Conservation (phyloP, 108 stramenopile species). For the Nitzschia sp. region DNA sequence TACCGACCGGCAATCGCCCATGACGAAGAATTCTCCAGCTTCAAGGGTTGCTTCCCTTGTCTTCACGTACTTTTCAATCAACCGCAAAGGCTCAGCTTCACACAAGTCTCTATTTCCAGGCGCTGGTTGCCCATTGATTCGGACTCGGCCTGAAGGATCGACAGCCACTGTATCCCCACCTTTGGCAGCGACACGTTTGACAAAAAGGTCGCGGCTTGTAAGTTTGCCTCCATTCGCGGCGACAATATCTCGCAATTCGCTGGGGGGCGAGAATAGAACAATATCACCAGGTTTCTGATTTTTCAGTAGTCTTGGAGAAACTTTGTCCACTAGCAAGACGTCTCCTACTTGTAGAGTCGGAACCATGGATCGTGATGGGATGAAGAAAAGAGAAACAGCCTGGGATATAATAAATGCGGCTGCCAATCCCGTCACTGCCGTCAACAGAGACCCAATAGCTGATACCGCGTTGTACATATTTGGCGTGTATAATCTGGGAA, state of each 20-base stretch:
- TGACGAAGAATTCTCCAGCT: constrained; percentile 45
- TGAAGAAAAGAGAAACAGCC: constrained; percentile 53
- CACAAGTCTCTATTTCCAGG: constrained; percentile 38
- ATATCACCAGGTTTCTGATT: constrained; percentile 39
- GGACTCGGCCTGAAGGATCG: constrained; percentile 35
- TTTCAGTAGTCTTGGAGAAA: constrained; percentile 43
- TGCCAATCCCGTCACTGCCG: constrained; percentile 48
- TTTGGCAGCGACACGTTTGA: constrained; percentile 65
- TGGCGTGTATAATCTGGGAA: constrained; percentile 61
- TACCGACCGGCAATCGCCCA: constrained; percentile 67
- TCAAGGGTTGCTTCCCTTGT: constrained; percentile 2
- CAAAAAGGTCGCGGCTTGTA: constrained; percentile 54
- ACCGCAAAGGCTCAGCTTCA: constrained; percentile 43
- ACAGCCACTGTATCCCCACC: constrained; percentile 58
- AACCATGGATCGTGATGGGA: constrained; percentile 66
- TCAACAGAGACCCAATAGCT: constrained; percentile 45
- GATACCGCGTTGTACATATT: constrained; percentile 64
- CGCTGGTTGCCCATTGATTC: constrained; percentile 38
- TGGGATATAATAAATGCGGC: constrained; percentile 52
- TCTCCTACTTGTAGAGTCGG: constrained; percentile 61
- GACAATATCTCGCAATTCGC: constrained; percentile 42
- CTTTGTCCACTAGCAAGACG: constrained; percentile 66
- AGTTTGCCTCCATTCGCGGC: constrained; percentile 41
- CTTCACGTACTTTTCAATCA: constrained; percentile 47
- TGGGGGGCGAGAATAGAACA: constrained; percentile 58